Evolutionary conservation across 208 protist genomes (phyloP).

Genomic region (Acanthamoeba sp.): DNA sequence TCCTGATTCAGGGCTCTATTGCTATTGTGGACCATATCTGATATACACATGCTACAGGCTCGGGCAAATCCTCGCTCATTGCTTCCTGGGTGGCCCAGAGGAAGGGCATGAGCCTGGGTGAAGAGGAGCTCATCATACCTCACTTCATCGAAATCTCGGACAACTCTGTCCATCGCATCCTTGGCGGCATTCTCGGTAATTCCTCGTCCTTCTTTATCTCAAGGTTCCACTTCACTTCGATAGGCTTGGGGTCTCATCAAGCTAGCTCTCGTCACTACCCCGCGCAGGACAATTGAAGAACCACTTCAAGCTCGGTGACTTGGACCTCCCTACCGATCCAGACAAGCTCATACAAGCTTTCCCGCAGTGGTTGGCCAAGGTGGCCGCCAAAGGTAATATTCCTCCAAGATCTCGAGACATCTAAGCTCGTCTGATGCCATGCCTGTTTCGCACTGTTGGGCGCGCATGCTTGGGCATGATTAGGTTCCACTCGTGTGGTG

Average conservation of each 20-base stretch:
- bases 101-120: slow-evolving; percentile 7
- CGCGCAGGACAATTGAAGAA: slow-evolving; percentile 11
- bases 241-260: background rate
- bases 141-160: slow-evolving; percentile 61
- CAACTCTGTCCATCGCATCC: slow-evolving; percentile 34
- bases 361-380: slow-evolving; percentile 48
- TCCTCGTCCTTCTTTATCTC: too few relatives aligned
- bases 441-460: background rate
- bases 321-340: background rate
- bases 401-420: too few relatives aligned
- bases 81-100: slow-evolving; percentile 29
- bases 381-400: background rate
- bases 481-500: background rate
- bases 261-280: too few relatives aligned
- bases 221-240: background rate
- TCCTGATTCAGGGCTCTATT: too few relatives aligned
- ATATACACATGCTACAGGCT: background rate
- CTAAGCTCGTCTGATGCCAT: too few relatives aligned
- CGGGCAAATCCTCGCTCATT: slow-evolving; percentile 65
- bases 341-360: slow-evolving; percentile 67
- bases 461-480: background rate
- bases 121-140: slow-evolving; percentile 23
- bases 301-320: slow-evolving; percentile 42
- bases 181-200: slow-evolving; percentile 56
- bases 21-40: background rate